Percentiles rank a stretch among this genome's conserved stretches.
These are phyloP conservation scores for Madurella mycetomatis DNA, from an alignment of 2,329 filamentous ascomycete genomes.

Conservation along the genomic window DNA sequence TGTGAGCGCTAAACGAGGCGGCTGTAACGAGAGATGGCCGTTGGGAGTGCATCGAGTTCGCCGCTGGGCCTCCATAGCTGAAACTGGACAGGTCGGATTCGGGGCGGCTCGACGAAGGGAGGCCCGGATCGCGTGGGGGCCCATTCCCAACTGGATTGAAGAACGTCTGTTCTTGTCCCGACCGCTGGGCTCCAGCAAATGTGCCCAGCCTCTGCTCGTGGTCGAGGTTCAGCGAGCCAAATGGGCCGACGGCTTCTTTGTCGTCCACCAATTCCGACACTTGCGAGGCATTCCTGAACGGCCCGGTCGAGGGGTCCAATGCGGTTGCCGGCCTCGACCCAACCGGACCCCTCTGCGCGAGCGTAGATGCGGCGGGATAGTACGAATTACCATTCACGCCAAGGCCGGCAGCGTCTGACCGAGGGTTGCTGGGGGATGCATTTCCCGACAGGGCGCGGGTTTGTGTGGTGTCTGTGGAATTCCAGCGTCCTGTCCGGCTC, in stretches of 20 bases:
- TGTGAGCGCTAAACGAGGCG: conserved; percentile 44
- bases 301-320: conserved; percentile 42
- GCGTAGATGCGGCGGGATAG: conserved; percentile 42
- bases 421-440: conserved; percentile 55
- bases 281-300: conserved; percentile 35
- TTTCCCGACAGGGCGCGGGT: conserved; percentile 45
- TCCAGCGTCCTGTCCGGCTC: conserved; percentile 54
- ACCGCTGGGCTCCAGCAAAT: conserved; percentile 31
- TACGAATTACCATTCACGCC: conserved; percentile 43
- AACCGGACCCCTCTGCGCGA: conserved; percentile 12
- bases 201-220: conserved; percentile 7
- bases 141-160: conserved; percentile 38
- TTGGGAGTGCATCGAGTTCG: conserved; percentile 45
- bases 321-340: conserved; percentile 34
- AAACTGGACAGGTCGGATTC: conserved; percentile 38
- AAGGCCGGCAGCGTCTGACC: conserved; percentile 40
- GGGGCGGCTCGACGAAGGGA: conserved; percentile 53
- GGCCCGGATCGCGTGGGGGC: conserved; percentile 49
- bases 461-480: conserved; percentile 44
- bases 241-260: conserved; percentile 30
- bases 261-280: conserved; percentile 39
- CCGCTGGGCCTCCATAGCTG: conserved; percentile 32
- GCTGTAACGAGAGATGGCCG: conserved; percentile 42
- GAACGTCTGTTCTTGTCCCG: conserved; percentile 39
- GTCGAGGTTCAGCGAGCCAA: conserved; percentile 8